Evolutionary conservation across 2,329 filamentous ascomycete genomes (phyloP).

Genomic region (Fusarium chuoi): DNA sequence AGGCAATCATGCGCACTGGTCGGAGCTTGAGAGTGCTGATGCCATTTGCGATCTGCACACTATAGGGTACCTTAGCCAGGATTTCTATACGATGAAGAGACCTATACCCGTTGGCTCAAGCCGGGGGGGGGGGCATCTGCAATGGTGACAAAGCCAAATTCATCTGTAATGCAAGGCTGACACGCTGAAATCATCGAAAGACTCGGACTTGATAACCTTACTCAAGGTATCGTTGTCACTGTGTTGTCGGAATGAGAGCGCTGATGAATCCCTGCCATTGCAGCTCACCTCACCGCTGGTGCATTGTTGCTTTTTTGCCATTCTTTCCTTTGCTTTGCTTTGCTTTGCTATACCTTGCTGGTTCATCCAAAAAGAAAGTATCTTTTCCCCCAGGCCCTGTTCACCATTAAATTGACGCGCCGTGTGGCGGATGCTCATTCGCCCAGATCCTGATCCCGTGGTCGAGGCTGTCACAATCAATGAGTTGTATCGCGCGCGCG

Average conservation of each 20-base stretch:
- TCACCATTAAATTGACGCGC: slow-evolving; percentile 20
- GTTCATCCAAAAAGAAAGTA: not conserved
- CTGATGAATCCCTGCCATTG: slow-evolving; percentile 12
- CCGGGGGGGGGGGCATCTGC: not conserved
- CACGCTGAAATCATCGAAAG: not conserved
- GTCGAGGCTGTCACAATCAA: slow-evolving; percentile 21
- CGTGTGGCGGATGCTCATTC: slow-evolving; percentile 44
- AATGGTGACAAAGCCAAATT: not conserved
- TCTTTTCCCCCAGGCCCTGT: not conserved
- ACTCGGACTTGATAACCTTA: not conserved
- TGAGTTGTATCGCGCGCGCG: not conserved
- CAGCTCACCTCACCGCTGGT: slow-evolving; percentile 32
- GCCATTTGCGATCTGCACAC: not conserved
- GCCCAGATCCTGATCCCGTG: slow-evolving; percentile 12
- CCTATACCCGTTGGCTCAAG: not conserved
- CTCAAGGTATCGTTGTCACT: not conserved
- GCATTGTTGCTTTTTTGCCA: slow-evolving; percentile 16
- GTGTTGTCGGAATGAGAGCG: not conserved
- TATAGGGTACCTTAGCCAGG: not conserved
- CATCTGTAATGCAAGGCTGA: slow-evolving; percentile 9
- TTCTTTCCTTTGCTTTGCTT: not conserved
- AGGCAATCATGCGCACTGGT: not conserved
- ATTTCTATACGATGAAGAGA: not conserved
- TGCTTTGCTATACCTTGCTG: not conserved
- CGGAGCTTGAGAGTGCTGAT: not conserved